Evolutionary conservation across 768 basidiomycete species (phyloP).

Genomic region (Tulasnella sp.): DNA sequence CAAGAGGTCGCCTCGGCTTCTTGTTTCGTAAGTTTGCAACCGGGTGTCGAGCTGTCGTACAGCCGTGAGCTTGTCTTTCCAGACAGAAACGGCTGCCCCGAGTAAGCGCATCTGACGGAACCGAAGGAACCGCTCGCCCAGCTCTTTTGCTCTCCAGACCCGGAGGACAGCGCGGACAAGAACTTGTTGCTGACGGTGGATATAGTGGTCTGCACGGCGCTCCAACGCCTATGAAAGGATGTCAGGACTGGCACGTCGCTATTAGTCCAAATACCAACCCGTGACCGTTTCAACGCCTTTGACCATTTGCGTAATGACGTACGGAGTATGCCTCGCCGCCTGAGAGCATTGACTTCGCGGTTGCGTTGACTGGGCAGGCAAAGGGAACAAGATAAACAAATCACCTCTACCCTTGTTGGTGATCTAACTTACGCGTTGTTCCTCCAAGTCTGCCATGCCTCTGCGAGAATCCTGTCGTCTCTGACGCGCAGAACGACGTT

Average conservation of each 20-base stretch:
- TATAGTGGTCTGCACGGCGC: slow-evolving; percentile 42
- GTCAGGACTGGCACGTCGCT: background rate
- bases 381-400: background rate
- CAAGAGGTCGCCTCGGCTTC: slow-evolving; percentile 16
- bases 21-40: slow-evolving; percentile 1
- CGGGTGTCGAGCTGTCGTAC: slow-evolving; percentile 38
- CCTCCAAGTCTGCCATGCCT: slow-evolving; percentile 46
- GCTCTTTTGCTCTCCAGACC: slow-evolving; percentile 58
- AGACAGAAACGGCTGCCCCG: slow-evolving; percentile 37
- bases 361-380: slow-evolving; percentile 30
- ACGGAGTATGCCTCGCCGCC: slow-evolving; percentile 35
- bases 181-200: slow-evolving; percentile 44
- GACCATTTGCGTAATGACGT: slow-evolving; percentile 41
- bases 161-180: slow-evolving; percentile 46
- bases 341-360: slow-evolving; percentile 35
- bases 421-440: slow-evolving; percentile 35
- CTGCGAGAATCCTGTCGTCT: slow-evolving; percentile 35
- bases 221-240: slow-evolving; percentile 36
- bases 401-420: background rate
- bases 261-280: slow-evolving; percentile 29
- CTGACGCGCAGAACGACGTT: slow-evolving; percentile 1
- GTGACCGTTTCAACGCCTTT: slow-evolving; percentile 35
- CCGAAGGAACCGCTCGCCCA: slow-evolving; percentile 44
- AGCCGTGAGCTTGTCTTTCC: slow-evolving; percentile 36
- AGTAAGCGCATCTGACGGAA: slow-evolving; percentile 37